Evolutionary conservation across 345 rosid genomes (phyloP).

Genomic region (Eucalyptus erythrocorys): DNA sequence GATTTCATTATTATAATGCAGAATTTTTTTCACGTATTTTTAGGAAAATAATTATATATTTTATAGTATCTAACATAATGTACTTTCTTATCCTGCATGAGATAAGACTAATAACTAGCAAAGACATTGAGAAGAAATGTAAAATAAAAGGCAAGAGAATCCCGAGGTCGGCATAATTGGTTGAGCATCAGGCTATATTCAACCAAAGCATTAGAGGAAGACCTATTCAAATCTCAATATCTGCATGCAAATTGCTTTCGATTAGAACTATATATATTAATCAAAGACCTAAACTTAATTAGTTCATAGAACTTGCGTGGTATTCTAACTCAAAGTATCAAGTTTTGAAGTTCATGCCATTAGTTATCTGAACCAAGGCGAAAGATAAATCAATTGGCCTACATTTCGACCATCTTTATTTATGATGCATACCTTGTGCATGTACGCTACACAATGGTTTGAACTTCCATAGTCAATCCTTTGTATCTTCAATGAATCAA

Average conservation of each 20-base stretch:
- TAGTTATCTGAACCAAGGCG: neutral
- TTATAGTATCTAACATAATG: no score
- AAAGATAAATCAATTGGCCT: neutral
- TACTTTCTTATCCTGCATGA: no score
- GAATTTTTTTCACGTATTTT: no score
- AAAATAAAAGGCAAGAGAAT: no score
- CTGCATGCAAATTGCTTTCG: rapidly evolving
- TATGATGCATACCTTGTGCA: rapidly evolving
- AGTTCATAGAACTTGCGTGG: rapidly evolving
- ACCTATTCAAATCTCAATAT: rapidly evolving
- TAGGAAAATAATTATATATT: no score
- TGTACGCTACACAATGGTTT: rapidly evolving
- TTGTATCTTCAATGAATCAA: neutral
- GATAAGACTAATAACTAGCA: neutral
- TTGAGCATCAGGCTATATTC: rapidly evolving
- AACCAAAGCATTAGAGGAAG: rapidly evolving
- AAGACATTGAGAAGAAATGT: neutral
- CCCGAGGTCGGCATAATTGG: neutral
- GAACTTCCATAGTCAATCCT: neutral
- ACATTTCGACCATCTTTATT: neutral
- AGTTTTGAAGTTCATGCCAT: rapidly evolving
- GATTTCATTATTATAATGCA: neutral
- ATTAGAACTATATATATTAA: no score
- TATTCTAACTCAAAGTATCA: rapidly evolving
- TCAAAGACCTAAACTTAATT: neutral